Conservation (phyloP, 768 basidiomycete genomes). For the Suillus weaverae region DNA sequence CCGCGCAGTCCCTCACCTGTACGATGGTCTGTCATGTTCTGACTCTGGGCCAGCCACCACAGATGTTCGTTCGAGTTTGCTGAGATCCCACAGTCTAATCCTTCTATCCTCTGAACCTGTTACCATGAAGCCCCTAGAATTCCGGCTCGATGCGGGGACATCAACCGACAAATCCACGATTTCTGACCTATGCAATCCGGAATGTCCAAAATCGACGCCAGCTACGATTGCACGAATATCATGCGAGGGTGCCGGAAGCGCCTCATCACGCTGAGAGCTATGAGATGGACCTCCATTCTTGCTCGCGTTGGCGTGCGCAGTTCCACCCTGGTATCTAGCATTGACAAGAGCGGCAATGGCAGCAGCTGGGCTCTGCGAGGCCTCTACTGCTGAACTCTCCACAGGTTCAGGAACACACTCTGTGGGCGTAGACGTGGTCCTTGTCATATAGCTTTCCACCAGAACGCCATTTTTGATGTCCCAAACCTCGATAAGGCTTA, state of each 20-base stretch:
- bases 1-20: conserved; percentile 51
- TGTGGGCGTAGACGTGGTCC: conserved; percentile 43
- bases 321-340: conserved; percentile 49
- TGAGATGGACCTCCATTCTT: conserved; percentile 35
- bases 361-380: conserved; percentile 62
- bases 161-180: conserved; percentile 45
- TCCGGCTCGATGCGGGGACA: conserved; percentile 38
- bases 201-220: conserved; percentile 76
- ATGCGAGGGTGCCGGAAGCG: conserved; percentile 49
- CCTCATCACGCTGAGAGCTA: conserved; percentile 34
- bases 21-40: conserved; percentile 74
- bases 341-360: conserved; percentile 84
- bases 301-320: conserved; percentile 22
- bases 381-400: conserved; percentile 51
- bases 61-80: conserved; percentile 65
- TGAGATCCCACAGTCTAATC: conserved; percentile 87
- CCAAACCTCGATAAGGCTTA: conserved; percentile 79
- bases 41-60: conserved; percentile 78
- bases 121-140: conserved; percentile 69
- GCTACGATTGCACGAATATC: conserved; percentile 71
- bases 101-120: conserved; percentile 90
- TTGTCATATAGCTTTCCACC: conserved; percentile 77
- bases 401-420: conserved; percentile 56
- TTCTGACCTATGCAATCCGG: conserved; percentile 51
- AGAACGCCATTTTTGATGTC: conserved; percentile 81